Conservation (phyloP, 257 asterid genomes). For the Paraleonurus japonicus region DNA sequence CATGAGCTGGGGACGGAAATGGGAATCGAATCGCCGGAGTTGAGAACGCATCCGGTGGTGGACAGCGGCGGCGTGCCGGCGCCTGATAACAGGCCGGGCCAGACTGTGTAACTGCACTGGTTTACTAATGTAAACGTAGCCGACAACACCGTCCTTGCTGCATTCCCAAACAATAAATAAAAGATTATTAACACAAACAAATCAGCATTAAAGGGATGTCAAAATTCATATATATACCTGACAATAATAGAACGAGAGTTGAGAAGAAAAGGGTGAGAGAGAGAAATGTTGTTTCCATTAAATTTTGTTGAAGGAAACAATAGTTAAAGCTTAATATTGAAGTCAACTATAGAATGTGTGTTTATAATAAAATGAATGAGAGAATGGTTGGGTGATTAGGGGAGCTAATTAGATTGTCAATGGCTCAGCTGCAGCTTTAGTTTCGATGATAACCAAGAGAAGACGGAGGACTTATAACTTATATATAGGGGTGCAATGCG, state of each 20-base stretch:
- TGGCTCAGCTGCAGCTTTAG: not conserved
- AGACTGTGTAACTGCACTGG: constrained; percentile 59
- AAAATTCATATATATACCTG: constrained; percentile 28
- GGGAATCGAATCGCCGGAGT: constrained; percentile 42
- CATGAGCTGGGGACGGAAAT: constrained; percentile 50
- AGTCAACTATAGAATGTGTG: not conserved
- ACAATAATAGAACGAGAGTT: constrained; percentile 14
- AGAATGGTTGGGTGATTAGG: constrained; percentile 26
- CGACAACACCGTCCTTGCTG: constrained; percentile 33
- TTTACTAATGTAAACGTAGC: constrained; percentile 65
- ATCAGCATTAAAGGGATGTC: not conserved
- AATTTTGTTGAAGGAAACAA: not conserved
- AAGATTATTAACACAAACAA: not conserved
- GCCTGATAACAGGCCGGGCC: constrained; percentile 72
- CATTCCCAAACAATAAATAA: not conserved
- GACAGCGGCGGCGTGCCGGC: constrained; percentile 55
- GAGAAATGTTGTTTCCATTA: constrained; percentile 22
- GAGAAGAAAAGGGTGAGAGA: constrained; percentile 1
- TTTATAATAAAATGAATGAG: not conserved
- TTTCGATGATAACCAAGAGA: not conserved
- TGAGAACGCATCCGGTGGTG: constrained; percentile 56
- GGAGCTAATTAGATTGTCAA: constrained; percentile 9
- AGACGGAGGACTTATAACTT: not conserved
- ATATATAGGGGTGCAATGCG: too few species aligned
- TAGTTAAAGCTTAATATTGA: not conserved